Percentiles rank a stretch among this genome's conserved stretches.
Conservation (phyloP, 2,329 filamentous ascomycete genomes). For the Pseudopyricularia javanii region DNA sequence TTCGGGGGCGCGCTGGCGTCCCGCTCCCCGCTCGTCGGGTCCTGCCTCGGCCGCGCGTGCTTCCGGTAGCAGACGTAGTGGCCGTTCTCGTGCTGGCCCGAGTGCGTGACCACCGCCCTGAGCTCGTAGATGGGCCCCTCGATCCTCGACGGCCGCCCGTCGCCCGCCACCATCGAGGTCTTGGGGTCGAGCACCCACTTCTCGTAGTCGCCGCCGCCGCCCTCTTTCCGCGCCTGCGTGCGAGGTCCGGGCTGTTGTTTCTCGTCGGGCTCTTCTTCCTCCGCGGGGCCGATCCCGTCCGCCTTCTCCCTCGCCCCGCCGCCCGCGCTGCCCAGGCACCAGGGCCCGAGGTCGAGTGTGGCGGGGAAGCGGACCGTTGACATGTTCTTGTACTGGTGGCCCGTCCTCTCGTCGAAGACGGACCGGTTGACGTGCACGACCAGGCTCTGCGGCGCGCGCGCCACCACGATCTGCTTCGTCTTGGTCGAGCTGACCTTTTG, state of each 20-base stretch:
- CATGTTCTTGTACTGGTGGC: slow-evolving; percentile 70
- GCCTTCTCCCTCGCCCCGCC: slow-evolving; percentile 7
- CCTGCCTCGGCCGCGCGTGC: slow-evolving; percentile 28
- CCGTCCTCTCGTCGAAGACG: slow-evolving; percentile 75
- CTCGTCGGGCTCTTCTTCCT: slow-evolving; percentile 1
- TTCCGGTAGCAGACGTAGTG: slow-evolving; percentile 90
- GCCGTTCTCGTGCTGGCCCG: slow-evolving; percentile 83
- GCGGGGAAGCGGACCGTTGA: slow-evolving; percentile 68
- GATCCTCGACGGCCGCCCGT: slow-evolving; percentile 33
- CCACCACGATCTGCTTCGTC: slow-evolving; percentile 78
- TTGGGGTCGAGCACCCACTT: slow-evolving; percentile 59
- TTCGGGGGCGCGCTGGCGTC: slow-evolving; percentile 6
- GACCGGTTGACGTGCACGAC: slow-evolving; percentile 86
- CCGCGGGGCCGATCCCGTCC: no score
- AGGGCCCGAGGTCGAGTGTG: slow-evolving; percentile 64
- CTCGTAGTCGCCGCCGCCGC: slow-evolving; percentile 31
- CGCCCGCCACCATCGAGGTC: slow-evolving; percentile 60
- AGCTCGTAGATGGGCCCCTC: slow-evolving; percentile 59
- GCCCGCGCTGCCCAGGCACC: slow-evolving; percentile 59
- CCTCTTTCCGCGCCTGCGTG: slow-evolving; percentile 10
- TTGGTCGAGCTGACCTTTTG: slow-evolving; percentile 69
- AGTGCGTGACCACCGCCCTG: slow-evolving; percentile 76
- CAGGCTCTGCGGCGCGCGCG: slow-evolving; percentile 66
- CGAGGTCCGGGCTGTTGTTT: slow-evolving; percentile 3
- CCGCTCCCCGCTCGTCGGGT: background rate